phyloP scores from a whole-genome alignment of 352 stramenopile genomes.

The Proteromonas lacertae region DNA sequence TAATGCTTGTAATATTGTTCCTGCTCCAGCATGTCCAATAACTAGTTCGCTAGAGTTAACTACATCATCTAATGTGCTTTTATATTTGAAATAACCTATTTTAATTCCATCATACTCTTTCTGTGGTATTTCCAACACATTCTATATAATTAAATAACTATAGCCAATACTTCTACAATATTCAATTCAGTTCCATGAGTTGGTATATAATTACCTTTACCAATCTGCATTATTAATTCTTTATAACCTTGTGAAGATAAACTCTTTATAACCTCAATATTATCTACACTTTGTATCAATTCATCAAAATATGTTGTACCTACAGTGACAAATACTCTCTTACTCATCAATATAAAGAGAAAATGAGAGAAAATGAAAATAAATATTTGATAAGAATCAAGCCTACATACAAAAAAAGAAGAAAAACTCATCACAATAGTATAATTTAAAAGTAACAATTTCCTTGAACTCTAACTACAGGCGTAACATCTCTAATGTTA shows the following conservation, averaged over 20 bases:
- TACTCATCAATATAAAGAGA: too few relatives aligned
- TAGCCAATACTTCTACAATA: neutral
- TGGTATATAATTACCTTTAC: neutral
- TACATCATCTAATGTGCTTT: neutral
- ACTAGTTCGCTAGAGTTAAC: neutral
- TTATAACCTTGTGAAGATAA: neutral
- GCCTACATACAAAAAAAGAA: too few relatives aligned
- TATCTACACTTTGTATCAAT: neutral
- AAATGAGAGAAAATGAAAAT: too few relatives aligned
- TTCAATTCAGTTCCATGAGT: neutral
- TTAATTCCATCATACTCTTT: too few relatives aligned
- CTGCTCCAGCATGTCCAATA: neutral
- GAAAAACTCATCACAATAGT: too few relatives aligned
- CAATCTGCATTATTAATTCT: neutral
- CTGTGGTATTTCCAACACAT: too few relatives aligned
- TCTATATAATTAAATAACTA: too few relatives aligned
- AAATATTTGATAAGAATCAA: too few relatives aligned
- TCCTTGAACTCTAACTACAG: slow-evolving; percentile 57
- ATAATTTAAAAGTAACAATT: slow-evolving; percentile 39
- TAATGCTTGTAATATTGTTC: neutral
- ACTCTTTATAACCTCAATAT: neutral
- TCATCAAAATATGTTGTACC: slow-evolving; percentile 1
- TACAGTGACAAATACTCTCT: neutral
- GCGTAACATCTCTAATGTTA: slow-evolving; percentile 86
- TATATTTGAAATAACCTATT: too few relatives aligned